Base-by-base conservation (phyloP, 345 rosid genomes). In the Populus euphratica region DNA sequence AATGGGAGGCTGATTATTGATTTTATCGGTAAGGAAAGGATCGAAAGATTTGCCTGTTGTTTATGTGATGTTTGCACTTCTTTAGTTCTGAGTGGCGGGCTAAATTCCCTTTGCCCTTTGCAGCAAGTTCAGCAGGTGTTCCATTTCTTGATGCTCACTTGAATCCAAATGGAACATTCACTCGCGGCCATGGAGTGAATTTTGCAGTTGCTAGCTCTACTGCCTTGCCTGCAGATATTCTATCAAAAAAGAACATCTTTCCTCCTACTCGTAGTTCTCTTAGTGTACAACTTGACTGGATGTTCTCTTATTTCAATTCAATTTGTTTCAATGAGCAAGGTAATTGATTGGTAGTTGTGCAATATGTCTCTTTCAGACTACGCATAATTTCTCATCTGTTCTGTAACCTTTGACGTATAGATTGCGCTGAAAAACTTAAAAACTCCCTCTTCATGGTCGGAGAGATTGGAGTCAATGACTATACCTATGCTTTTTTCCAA, bases 1-100 rank as follows among this genome's bases (percentile, higher is more conserved):
- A 33, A 84, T 3, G 86, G 84, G 5, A 29, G 72, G 6, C 69
- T 81, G 17, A 73, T 78, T 65, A 81, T 81, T 17, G 82, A 84
- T 47, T 81, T 36, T 74, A 31, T 84, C 3, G 77, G 86, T 78
- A 73, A 63, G 61, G 17, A 64, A 27, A 14, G 18, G 52, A 47
- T 47, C 5, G 52, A 47, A 47, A 16, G 5, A 47, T 16, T 4
- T 14, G 52, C 47, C 47, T 43, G 47, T 43, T 43, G 44, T 41
- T 41, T 41, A 2, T 41, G 4, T 41, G 47, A 43, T 43, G 47
- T 43, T 43, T 43, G 47, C 12, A 11, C 47, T 2, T 0, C 13
- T 10, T 43, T 43, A 43, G 0, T 43, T 41, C 44, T 11, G 44
- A 41, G 12, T 41, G 44, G 0, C 9, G 44, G 3, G 44, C 44